phyloP scores from a whole-genome alignment of 441 rosid species.

The Aquilaria agallochum region DNA sequence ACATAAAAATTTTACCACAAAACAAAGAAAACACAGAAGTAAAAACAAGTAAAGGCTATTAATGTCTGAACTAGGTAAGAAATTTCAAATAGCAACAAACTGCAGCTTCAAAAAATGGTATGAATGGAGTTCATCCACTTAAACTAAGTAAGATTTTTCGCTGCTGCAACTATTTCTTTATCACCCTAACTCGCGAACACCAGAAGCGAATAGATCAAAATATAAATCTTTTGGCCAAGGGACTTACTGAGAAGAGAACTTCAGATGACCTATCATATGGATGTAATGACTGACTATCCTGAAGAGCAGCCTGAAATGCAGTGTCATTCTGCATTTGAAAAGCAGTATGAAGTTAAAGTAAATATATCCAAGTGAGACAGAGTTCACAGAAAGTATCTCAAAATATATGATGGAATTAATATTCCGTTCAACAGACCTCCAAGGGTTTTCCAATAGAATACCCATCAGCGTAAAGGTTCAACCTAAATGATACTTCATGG shows the following conservation, averaged over 20 bases:
- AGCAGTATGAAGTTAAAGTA: slow-evolving; percentile 13
- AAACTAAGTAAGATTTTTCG: slow-evolving; percentile 1
- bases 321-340: slow-evolving; percentile 38
- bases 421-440: slow-evolving; percentile 52
- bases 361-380: slow-evolving; percentile 1
- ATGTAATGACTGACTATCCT: slow-evolving; percentile 66
- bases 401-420: slow-evolving; percentile 2
- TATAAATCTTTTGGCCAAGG: not conserved
- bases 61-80: slow-evolving; percentile 7
- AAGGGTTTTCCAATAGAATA: slow-evolving; percentile 70
- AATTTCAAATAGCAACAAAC: not conserved
- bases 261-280: slow-evolving; percentile 91
- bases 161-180: slow-evolving; percentile 2
- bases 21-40: slow-evolving; percentile 1
- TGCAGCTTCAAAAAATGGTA: slow-evolving; percentile 1
- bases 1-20: slow-evolving; percentile 14
- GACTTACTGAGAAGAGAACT: slow-evolving; percentile 66
- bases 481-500: slow-evolving; percentile 68
- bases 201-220: too few relatives aligned
- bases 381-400: slow-evolving; percentile 9
- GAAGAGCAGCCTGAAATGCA: slow-evolving; percentile 36
- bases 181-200: too few relatives aligned
- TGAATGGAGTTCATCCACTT: slow-evolving; percentile 6
- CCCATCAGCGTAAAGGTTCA: slow-evolving; percentile 79
- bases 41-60: slow-evolving; percentile 4